Evolutionary conservation across 805 yeast species (phyloP), one percentile per base, ranked within the genome.

Genomic region (Lipomyces mesembrius): DNA sequence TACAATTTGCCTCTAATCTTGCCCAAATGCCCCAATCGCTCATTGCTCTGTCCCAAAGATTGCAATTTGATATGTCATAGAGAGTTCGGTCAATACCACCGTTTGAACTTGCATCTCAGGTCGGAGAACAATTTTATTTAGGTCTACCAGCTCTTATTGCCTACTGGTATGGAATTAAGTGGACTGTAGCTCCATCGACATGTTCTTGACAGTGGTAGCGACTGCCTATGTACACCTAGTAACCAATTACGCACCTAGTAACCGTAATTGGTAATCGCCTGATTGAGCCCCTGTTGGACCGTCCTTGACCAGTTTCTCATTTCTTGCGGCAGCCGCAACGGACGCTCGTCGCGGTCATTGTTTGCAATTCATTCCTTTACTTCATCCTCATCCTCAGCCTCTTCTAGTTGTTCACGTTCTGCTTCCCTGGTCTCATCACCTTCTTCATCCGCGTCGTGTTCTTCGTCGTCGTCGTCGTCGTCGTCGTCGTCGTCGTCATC

Each of bases 401-500:
- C 43, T 37, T 9, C 43, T 12, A 17, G 4, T 37, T 37, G 17
- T 37, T 37, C 43, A 37, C 5, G 14, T 9, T 12, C 43, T 37
- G 6, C 5, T 12, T 46, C 25, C 51, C n/a, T 27, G 0, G 8
- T 27, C n/a, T 61, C 34, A 12, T 62, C 53, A 8, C 25, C 52
- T 27, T 49, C 39, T 11, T 58, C 37, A 8, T 51, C 51, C 27
- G 56, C 43, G 8, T 57, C 63, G n/a, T 62, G 63, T 54, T 73
- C 64, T 9, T 39, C 77, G 25, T 70, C 74, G 9, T 74, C 76
- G 2, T 69, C 75, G 5, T 76, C 79, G 3, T 74, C 77, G 8
- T 71, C 74, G 6, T 70, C 75, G 1, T 71, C 73, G 11, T 73
- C 76, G 51, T 76, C 71, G 52, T 61, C 60, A 65, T 74, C 64